These are phyloP conservation scores for Neurospora sp. DNA, from an alignment of 2,329 filamentous ascomycete genomes.

Conservation along the genomic window DNA sequence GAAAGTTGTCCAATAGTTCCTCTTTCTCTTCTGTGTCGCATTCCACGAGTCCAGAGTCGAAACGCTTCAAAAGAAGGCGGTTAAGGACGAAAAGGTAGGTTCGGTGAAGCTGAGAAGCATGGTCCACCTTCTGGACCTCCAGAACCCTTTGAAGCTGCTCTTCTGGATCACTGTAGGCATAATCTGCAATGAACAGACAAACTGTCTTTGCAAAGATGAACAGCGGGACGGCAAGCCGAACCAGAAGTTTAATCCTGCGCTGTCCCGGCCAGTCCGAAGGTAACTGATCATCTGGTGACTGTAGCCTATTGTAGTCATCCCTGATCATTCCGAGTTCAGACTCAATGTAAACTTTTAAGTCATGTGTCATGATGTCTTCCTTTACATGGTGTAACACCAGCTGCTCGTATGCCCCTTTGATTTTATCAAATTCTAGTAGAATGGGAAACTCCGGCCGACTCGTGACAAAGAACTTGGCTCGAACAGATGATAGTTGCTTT, in stretches of 20 bases:
- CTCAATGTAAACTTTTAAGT: constrained; percentile 23
- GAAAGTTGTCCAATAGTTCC: constrained; percentile 19
- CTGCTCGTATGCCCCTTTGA: constrained; percentile 19
- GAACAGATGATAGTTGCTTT: constrained; percentile 4
- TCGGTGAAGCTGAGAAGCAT: constrained; percentile 9
- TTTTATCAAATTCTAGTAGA: constrained; percentile 23
- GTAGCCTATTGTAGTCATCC: constrained; percentile 14
- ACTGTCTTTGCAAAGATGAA: constrained; percentile 23
- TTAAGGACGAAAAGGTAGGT: constrained; percentile 17
- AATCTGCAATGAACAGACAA: constrained; percentile 20
- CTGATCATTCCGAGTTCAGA: constrained; percentile 23
- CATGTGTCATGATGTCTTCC: constrained; percentile 16
- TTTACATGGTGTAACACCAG: constrained; percentile 26
- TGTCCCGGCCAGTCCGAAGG: constrained; percentile 12
- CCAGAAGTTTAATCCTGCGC: constrained; percentile 2
- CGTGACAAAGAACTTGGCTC: constrained; percentile 29
- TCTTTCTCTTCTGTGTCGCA: constrained; percentile 17
- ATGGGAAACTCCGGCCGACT: constrained; percentile 31
- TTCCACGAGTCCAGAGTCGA: neutral
- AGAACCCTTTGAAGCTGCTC: constrained; percentile 16
- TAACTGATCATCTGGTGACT: constrained; percentile 1
- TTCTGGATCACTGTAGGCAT: constrained; percentile 20
- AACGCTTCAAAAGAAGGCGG: constrained; percentile 5
- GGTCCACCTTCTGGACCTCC: constrained; percentile 14
- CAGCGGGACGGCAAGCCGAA: constrained; percentile 17